Evolutionary conservation across 495 filamentous ascomycete species (phyloP), one percentile per base, ranked within the genome.

Genomic region (Usnea hakonensis): DNA sequence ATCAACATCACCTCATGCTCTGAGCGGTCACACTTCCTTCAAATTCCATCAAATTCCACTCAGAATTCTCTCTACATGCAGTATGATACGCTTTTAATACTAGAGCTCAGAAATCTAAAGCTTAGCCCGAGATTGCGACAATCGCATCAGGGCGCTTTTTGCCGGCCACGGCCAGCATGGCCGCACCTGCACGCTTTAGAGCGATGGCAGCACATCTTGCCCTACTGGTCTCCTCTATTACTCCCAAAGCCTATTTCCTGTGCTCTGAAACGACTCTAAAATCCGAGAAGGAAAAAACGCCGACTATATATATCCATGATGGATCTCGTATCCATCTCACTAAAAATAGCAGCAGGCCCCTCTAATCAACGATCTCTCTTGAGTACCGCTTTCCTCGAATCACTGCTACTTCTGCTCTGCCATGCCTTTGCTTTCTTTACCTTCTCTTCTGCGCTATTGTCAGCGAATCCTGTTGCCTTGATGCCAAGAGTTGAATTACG

Each of bases 1-100:
- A 35, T 56, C 52, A 56, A 57, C 21, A 19, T 36, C 46, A 62
- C 60, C 35, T 43, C 60, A 57, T 50, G 17, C 52, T 32, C 48
- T 46, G 21, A 62, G 40, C 21, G 16, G 33, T 23, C 19, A 19
- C 32, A 30, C 5, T 62, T 57, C 60, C 57, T 54, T 23, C 21
- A 36, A 26, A 38, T 55, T 63, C 60, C 32, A 54, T 44, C 32
- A 6, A 48, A 35, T 63, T 59, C 53, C 40, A 37, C 37, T 57
- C 35, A 28, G 37, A 57, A 23, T 5, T 13, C 36, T 40, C 21
- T 30, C 13, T 23, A 35, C 13, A 43, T 50, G 23, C 32, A 62
- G 21, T 10, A 57, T 40, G 16, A n/a, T 35, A n/a, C 19, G 11
- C 19, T 14, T 16, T 23, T 10, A 23, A 0, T 10, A 23, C 19